Base-by-base conservation (phyloP, 1,139 yeast genomes). In the Debaryomycetaceae sp. region DNA sequence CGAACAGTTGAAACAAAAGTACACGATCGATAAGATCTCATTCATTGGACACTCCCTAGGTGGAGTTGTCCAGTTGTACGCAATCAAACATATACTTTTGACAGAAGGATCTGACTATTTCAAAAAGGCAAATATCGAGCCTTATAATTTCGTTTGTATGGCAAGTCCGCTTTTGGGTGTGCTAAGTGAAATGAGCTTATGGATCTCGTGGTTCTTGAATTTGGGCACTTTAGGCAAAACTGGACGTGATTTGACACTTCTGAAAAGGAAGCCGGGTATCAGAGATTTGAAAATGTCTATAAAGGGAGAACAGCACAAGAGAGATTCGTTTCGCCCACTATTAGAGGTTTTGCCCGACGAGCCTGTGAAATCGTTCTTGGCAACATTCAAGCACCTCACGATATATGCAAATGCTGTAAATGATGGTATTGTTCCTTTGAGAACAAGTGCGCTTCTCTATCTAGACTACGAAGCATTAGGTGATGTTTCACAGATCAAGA, bases 1-100 rank as follows among this genome's bases (percentile, higher is more conserved):
- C 3, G 60, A 61, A 17, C 60, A 59, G 17, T 38, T 55, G 17
- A 66, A 66, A 15, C 55, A 58, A 30, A 47, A 58, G 7, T 50
- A 55, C 28, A 56, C 63, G 13, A 72, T 85, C 7, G 59, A 63
- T 3, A 82, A 79, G 50, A 81, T 92, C 5, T 89, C 98, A 2
- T 91, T 92, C 51, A 72, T 94, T 30, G 96, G 91, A 0, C 98
- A 92, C 61, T 91, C 98, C 0, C 63, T 92, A 14, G 98, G 98
- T 16, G 98, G 98, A 0, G 67, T 86, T 19, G 82, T 85, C 4
- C 98, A 92, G 62, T 76, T 92, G 0, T 92, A 87, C 68, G 96
- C 98, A 1, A 75, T 92, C 29, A 94, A 95, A 2, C 86, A 86
- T 55, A 77, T 74, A 67, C 40, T 81, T 70, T 41, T 75, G 73